phyloP scores from a whole-genome alignment of 2,329 filamentous ascomycete genomes.

The Hypoxylon sp. region DNA sequence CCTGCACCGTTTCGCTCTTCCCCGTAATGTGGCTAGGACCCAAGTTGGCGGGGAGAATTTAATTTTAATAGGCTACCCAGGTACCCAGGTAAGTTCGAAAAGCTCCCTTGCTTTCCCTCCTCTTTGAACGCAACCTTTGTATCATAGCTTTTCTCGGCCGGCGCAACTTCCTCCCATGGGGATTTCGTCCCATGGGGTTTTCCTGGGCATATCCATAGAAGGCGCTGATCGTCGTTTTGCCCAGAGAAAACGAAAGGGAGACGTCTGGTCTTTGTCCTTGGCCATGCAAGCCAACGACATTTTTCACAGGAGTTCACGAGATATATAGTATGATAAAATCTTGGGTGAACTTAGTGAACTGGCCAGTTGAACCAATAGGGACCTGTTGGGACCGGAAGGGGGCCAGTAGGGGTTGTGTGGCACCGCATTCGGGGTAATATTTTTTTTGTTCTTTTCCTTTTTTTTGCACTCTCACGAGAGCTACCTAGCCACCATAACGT shows the following conservation, averaged over 20 bases:
- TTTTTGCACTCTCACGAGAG: conserved; percentile 28
- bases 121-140: conserved; percentile 23
- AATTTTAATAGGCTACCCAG: conserved; percentile 20
- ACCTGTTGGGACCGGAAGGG: no score
- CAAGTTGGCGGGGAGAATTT: conserved; percentile 19
- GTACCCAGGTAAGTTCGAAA: background rate
- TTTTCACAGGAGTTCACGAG: background rate
- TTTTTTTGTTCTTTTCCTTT: background rate
- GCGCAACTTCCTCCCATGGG: conserved; percentile 9
- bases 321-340: background rate
- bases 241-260: conserved; percentile 1
- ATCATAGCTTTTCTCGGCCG: conserved; percentile 26
- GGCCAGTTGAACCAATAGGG: background rate
- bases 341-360: conserved; percentile 6
- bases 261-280: conserved; percentile 18
- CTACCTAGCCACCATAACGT: conserved; percentile 24
- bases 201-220: conserved; percentile 7
- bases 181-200: conserved; percentile 2
- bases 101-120: conserved; percentile 30
- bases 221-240: conserved; percentile 21
- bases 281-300: background rate
- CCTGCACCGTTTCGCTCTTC: background rate
- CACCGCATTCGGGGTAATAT: conserved; percentile 23
- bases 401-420: conserved; percentile 22
- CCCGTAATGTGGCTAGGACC: background rate